phyloP scores from a whole-genome alignment of 306 rosid genomes.

The Urtica urens region DNA sequence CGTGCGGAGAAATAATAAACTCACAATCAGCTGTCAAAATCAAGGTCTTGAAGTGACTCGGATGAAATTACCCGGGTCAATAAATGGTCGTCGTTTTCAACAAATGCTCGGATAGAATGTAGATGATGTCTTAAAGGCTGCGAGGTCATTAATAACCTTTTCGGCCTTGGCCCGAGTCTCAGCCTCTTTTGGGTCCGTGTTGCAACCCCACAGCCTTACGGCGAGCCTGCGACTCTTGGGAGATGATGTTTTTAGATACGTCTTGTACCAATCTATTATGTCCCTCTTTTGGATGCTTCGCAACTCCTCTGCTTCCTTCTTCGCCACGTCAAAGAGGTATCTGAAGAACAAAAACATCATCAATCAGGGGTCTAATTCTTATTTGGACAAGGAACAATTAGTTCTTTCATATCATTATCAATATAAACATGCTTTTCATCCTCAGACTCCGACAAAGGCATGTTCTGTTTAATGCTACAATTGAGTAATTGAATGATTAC shows the following conservation, averaged over 20 bases:
- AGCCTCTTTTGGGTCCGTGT: constrained; percentile 45
- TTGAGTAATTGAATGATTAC: too few species aligned
- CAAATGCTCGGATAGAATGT: constrained; percentile 49
- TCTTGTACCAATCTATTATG: constrained; percentile 58
- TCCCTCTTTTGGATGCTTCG: constrained; percentile 47
- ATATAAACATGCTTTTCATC: constrained; percentile 4
- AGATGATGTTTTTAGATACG: constrained; percentile 52
- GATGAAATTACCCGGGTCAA: neutral
- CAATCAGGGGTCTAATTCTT: constrained; percentile 15
- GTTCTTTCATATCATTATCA: constrained; percentile 1
- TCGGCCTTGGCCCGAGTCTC: constrained; percentile 26
- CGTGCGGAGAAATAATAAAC: neutral
- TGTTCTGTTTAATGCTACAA: neutral
- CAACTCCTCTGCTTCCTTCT: constrained; percentile 74
- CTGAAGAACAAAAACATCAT: constrained; percentile 27
- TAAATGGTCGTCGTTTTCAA: constrained; percentile 15
- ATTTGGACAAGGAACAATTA: neutral
- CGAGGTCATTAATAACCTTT: constrained; percentile 41
- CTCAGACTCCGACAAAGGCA: constrained; percentile 4
- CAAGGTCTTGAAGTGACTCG: neutral
- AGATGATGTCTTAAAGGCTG: constrained; percentile 50
- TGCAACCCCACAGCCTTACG: constrained; percentile 85
- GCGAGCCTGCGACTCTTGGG: constrained; percentile 65
- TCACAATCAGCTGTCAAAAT: constrained; percentile 9
- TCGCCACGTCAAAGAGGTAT: constrained; percentile 59